Percentiles rank a stretch among this genome's conserved stretches.
Conservation (phyloP, 1,139 yeast species). For the Torulaspora globosa region DNA sequence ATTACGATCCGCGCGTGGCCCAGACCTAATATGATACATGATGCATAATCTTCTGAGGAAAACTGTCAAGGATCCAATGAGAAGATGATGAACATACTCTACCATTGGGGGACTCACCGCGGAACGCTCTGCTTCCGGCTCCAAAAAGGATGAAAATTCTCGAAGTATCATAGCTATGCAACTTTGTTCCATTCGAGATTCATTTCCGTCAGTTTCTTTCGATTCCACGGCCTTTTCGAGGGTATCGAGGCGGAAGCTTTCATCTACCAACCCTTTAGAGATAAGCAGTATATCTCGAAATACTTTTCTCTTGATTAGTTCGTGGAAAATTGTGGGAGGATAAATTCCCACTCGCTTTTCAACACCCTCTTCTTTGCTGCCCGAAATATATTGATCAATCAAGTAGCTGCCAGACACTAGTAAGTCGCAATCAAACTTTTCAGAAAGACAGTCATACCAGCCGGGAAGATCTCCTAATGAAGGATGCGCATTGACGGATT, state of each 20-base stretch:
- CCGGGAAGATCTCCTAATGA: background rate
- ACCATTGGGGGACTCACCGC: background rate
- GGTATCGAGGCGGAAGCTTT: constrained; percentile 1
- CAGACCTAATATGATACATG: constrained; percentile 16
- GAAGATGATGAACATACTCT: constrained; percentile 10
- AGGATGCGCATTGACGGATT: background rate
- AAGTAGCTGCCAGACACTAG: constrained; percentile 8
- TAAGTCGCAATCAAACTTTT: constrained; percentile 14
- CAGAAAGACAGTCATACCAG: constrained; percentile 15
- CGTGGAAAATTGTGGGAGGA: constrained; percentile 1
- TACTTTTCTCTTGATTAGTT: constrained; percentile 18
- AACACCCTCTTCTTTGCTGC: background rate
- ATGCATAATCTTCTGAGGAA: constrained; percentile 22
- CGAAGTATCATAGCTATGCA: background rate
- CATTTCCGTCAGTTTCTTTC: background rate
- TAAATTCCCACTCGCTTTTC: background rate
- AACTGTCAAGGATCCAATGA: constrained; percentile 18
- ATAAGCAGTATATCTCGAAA: constrained; percentile 20
- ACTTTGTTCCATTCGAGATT: constrained; percentile 1
- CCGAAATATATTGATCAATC: background rate
- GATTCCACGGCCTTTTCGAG: background rate
- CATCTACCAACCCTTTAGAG: constrained; percentile 17
- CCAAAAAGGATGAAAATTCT: background rate
- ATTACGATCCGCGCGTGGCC: constrained; percentile 8
- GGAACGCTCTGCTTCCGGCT: background rate